Percentiles rank a stretch among this genome's conserved stretches.
These are phyloP conservation scores for Polygonum maritimum DNA, from an alignment of 148 eudicot species.

Conservation along the genomic window DNA sequence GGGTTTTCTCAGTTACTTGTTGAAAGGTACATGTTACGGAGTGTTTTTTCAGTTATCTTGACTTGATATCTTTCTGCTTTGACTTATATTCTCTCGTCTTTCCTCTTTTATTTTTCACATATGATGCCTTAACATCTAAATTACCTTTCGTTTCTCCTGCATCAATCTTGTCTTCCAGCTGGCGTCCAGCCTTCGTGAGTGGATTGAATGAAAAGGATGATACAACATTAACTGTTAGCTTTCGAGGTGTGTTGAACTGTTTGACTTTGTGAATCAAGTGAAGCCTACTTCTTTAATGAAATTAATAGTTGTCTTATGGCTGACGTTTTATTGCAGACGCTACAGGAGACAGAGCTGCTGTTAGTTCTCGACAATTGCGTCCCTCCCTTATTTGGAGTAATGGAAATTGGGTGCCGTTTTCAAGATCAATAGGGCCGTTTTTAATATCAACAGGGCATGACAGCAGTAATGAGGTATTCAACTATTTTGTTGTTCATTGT, in stretches of 20 bases:
- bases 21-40: neutral
- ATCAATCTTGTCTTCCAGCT: slow-evolving; percentile 34
- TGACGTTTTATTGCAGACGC: slow-evolving; percentile 25
- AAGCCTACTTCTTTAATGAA: neutral
- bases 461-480: slow-evolving; percentile 1
- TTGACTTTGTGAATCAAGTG: neutral
- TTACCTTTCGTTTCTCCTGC: neutral
- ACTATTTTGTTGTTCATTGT: neutral
- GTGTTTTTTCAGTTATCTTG: neutral
- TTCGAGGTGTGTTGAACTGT: slow-evolving; percentile 52
- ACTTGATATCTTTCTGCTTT: neutral
- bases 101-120: neutral
- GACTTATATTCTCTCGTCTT: neutral
- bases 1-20: neutral
- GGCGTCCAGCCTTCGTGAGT: slow-evolving; percentile 79
- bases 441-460: slow-evolving; percentile 26
- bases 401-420: slow-evolving; percentile 75
- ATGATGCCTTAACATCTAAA: neutral
- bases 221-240: slow-evolving; percentile 59
- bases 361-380: slow-evolving; percentile 72
- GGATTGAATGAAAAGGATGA: slow-evolving; percentile 66
- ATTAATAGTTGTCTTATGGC: neutral
- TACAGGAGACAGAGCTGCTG: slow-evolving; percentile 55
- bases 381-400: slow-evolving; percentile 69
- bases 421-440: slow-evolving; percentile 38